Evolutionary conservation across 2,329 filamentous ascomycete genomes (phyloP).

Genomic region (Xylogone sp.): DNA sequence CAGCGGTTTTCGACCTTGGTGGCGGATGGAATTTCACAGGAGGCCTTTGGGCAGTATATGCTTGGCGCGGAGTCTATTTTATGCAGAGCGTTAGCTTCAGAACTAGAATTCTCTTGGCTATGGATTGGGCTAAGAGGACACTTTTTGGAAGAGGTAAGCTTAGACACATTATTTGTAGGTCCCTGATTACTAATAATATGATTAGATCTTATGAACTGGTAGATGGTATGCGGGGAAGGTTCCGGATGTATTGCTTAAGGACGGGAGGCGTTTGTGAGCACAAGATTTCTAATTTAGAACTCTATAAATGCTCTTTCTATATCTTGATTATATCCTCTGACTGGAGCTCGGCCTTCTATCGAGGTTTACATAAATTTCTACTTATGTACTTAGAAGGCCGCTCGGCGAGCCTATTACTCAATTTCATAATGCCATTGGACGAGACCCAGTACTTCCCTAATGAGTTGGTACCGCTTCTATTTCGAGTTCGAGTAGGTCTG

Average conservation of each 20-base stretch:
- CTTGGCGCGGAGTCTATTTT: slow-evolving; percentile 96
- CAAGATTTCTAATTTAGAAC: neutral
- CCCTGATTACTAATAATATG: neutral
- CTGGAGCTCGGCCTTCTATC: too few species aligned
- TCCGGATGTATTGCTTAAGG: neutral
- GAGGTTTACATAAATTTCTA: too few species aligned
- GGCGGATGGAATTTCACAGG: slow-evolving; percentile 75
- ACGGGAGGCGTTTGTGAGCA: neutral
- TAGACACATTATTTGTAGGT: neutral
- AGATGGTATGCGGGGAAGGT: neutral
- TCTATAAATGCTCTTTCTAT: neutral
- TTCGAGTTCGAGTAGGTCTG: too few species aligned
- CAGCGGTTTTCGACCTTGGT: slow-evolving; percentile 86
- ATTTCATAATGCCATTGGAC: too few species aligned
- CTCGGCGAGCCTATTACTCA: too few species aligned
- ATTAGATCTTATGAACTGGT: slow-evolving; percentile 19
- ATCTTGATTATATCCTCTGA: neutral
- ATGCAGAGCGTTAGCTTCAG: slow-evolving; percentile 93
- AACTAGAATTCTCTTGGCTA: slow-evolving; percentile 82
- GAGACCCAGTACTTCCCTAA: too few species aligned
- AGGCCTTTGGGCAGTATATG: slow-evolving; percentile 87
- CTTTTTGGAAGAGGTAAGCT: slow-evolving; percentile 83
- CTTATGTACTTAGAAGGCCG: too few species aligned
- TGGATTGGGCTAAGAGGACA: slow-evolving; percentile 98
- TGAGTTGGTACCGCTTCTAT: too few species aligned